Base-by-base conservation (phyloP, 768 basidiomycete species). In the Chalciporus chontae region DNA sequence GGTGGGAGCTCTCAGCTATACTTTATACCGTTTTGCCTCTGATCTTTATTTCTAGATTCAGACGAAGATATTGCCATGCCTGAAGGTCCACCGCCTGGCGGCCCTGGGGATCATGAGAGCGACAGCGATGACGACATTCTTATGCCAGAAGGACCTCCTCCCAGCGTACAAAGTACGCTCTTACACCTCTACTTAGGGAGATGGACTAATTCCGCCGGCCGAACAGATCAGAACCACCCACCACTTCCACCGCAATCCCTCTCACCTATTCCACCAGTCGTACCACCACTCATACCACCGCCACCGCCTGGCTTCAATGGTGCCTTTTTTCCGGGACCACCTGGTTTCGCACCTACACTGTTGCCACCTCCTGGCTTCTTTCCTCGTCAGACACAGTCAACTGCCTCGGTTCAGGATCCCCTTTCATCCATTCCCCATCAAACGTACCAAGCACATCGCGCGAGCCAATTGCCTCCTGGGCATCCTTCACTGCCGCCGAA, bases 111-210 rank as follows among this genome's bases (percentile, higher is more conserved):
- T 37, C 66, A 71, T 31, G 76, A 66, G 7, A 67, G 76, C 1
- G 76, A 76, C 34, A 81, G 78, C 44, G 91, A 90, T 50, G 90
- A 93, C 55, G 92, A 92, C 52, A 94, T 95, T 37, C 81, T 80
- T 11, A 87, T 95, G 85, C 94, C 94, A 11, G 86, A 85, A 45
- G 92, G 85, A 2, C 88, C 85, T 34, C 87, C 87, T 38, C 80
- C 81, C 3, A 69, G 69, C 26, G 29, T 11, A 23, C 38, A 48
- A 52, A 23, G 62, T 69, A 43, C 42, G 61, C 8, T 62, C 19
- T 48, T 32, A 5, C 19, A 31, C n/a, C 0, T n/a, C 38, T 2
- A 27, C 19, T 43, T 38, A 18, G 4, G 4, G 10, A 37, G 29
- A 39, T 9, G 9, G 26, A 14, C 51, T 53, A 37, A 59, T 4